phyloP scores from a whole-genome alignment of 2,329 filamentous ascomycete species.

The Cercospora sp. region DNA sequence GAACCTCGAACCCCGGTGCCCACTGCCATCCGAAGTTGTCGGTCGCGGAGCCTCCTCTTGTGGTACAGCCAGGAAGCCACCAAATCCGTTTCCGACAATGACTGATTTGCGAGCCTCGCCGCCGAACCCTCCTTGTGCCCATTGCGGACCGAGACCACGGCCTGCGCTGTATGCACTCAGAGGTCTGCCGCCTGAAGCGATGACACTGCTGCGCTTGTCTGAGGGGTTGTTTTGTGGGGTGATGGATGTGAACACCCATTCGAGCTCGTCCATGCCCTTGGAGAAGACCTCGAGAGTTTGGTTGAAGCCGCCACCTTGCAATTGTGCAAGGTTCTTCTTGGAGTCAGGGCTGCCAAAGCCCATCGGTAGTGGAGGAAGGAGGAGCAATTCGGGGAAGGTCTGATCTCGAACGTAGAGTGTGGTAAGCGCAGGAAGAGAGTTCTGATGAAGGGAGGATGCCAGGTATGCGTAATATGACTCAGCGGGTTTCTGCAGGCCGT shows the following conservation, averaged over 20 bases:
- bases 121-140: constrained; percentile 49
- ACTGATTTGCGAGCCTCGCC: constrained; percentile 61
- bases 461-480: constrained; percentile 80
- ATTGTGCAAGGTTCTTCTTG: constrained; percentile 31
- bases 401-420: constrained; percentile 84
- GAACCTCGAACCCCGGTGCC: constrained; percentile 20
- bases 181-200: constrained; percentile 43
- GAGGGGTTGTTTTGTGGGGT: constrained; percentile 48
- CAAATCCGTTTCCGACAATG: constrained; percentile 67
- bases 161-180: constrained; percentile 48
- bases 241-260: constrained; percentile 67
- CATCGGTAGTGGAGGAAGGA: constrained; percentile 66
- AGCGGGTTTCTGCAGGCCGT: constrained; percentile 56
- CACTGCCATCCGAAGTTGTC: constrained; percentile 31
- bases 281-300: constrained; percentile 64
- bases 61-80: constrained; percentile 66
- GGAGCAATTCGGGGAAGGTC: constrained; percentile 75
- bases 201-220: constrained; percentile 36
- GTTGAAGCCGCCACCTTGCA: constrained; percentile 42
- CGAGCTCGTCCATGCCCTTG: constrained; percentile 66
- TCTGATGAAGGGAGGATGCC: constrained; percentile 74
- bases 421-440: constrained; percentile 69
- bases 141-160: constrained; percentile 54
- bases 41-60: constrained; percentile 46
- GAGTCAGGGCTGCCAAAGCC: constrained; percentile 46